Conservation (phyloP, 2,329 filamentous ascomycete genomes). For the Ascochyta rabiei region DNA sequence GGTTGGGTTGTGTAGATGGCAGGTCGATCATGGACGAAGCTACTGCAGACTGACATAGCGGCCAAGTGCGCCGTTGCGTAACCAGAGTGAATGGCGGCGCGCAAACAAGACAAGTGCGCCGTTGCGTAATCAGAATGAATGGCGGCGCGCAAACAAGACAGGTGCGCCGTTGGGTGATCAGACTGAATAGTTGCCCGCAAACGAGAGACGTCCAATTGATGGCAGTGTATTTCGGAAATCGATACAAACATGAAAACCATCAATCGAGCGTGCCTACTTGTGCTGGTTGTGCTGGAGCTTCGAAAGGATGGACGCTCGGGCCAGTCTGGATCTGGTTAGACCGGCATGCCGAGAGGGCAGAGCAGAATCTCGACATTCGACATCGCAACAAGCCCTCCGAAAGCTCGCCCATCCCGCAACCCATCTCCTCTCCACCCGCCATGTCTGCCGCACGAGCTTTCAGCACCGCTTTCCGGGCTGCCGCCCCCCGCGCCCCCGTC, state of each 20-base stretch:
- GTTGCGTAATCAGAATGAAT: neutral
- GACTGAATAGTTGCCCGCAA: neutral
- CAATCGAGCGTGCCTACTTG: neutral
- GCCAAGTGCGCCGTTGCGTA: neutral
- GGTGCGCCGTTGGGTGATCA: neutral
- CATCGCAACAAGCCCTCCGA: conserved; percentile 26
- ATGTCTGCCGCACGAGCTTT: conserved; percentile 64
- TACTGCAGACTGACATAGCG: conserved; percentile 48
- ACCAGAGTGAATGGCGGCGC: neutral
- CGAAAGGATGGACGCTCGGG: neutral
- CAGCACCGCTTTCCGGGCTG: conserved; percentile 63
- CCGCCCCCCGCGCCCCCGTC: conserved; percentile 63
- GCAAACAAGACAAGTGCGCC: neutral
- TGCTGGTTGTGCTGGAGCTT: neutral
- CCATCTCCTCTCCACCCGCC: conserved; percentile 48
- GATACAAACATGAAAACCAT: too few species aligned
- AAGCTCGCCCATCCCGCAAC: conserved; percentile 38
- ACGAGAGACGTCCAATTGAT: neutral
- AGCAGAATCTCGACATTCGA: conserved; percentile 17
- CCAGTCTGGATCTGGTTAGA: conserved; percentile 12
- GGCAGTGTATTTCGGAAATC: too few species aligned
- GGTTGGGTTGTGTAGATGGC: conserved; percentile 80
- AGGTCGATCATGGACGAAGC: conserved; percentile 78
- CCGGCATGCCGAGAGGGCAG: conserved; percentile 2
- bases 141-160: too few species aligned